Evolutionary conservation across 2,329 filamentous ascomycete species (phyloP).

Genomic region (Lasiodiplodia citricola): DNA sequence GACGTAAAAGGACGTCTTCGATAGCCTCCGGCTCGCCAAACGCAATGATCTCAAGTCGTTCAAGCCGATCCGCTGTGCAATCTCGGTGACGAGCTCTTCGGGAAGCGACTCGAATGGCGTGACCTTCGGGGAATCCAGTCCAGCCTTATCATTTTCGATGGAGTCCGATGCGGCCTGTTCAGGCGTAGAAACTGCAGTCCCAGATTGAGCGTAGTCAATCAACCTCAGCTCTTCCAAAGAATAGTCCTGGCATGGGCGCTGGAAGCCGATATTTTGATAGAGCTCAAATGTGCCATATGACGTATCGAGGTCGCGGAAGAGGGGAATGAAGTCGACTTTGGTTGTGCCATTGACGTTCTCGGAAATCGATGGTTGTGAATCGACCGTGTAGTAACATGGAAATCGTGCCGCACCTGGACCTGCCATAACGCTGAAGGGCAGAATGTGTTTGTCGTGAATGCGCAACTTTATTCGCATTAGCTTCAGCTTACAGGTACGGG

Average conservation of each 20-base stretch:
- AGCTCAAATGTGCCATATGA: not conserved
- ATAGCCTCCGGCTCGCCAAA: not conserved
- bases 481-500: no score
- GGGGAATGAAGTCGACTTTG: not conserved
- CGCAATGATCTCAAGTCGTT: not conserved
- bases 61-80: not conserved
- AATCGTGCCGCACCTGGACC: not conserved
- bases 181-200: not conserved
- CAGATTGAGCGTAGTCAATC: not conserved
- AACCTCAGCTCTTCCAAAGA: not conserved
- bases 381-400: not conserved
- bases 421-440: not conserved
- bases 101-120: not conserved
- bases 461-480: no score
- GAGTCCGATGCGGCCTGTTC: not conserved
- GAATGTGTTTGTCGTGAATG: no score
- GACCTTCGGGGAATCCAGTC: not conserved
- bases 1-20: not conserved
- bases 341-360: not conserved
- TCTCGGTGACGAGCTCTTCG: not conserved
- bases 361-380: not conserved
- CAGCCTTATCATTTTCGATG: not conserved
- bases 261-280: not conserved
- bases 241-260: not conserved
- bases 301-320: not conserved